A percentile compares a stretch with the other conserved stretches of the same genome.
These are phyloP conservation scores for Kodamaea anthophila DNA, from an alignment of 1,139 yeast genomes.

Conservation along the genomic window DNA sequence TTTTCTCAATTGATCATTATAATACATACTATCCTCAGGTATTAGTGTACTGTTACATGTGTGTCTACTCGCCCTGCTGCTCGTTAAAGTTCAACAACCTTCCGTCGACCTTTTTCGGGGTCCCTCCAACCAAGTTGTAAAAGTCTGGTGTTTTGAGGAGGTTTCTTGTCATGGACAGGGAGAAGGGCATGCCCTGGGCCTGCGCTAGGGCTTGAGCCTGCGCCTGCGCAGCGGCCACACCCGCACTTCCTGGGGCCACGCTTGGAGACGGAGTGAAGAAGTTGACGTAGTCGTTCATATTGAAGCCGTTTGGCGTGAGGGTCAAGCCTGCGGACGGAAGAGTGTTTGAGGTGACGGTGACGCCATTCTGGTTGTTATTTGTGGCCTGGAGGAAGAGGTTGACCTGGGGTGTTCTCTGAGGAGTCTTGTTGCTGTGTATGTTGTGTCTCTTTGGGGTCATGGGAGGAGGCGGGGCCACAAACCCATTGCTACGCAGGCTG, in stretches of 20 bases:
- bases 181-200: conserved; percentile 5
- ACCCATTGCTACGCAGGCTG: conserved; percentile 7
- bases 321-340: conserved; percentile 41
- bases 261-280: conserved; percentile 73
- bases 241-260: conserved; percentile 10
- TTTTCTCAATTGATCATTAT: no score
- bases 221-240: conserved; percentile 6
- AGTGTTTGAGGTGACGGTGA: conserved; percentile 14
- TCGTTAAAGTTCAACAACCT: conserved; percentile 39
- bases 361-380: conserved; percentile 12
- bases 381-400: conserved; percentile 19
- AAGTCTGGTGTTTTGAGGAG: conserved; percentile 41
- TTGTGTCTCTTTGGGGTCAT: conserved; percentile 41
- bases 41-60: no score
- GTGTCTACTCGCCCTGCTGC: conserved; percentile 3
- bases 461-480: conserved; percentile 41
- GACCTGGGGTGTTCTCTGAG: conserved; percentile 41
- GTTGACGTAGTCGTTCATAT: conserved; percentile 77
- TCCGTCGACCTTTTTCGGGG: conserved; percentile 30
- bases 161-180: conserved; percentile 17
- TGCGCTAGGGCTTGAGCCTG: conserved; percentile 7
- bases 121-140: conserved; percentile 20
- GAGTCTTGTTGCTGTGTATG: conserved; percentile 29
- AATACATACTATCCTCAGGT: no score
- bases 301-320: conserved; percentile 65